phyloP scores from a whole-genome alignment of 1,139 yeast species.

The Hansenula sp. region DNA sequence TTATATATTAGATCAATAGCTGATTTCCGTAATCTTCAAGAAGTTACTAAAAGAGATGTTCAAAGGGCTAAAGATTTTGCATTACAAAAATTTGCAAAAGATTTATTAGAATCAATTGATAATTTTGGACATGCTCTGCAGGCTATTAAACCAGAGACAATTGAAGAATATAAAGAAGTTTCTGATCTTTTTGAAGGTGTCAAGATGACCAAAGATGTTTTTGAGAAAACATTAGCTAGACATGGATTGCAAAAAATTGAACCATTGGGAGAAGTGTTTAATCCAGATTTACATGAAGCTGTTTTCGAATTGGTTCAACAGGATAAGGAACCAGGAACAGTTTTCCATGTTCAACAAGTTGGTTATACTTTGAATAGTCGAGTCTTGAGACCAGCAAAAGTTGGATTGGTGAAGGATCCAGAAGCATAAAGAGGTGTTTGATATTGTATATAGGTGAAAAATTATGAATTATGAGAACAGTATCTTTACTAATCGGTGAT shows the following conservation, averaged over 20 bases:
- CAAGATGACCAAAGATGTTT: conserved; percentile 81
- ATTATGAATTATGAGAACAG: neutral
- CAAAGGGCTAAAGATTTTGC: conserved; percentile 79
- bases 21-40: too few species aligned
- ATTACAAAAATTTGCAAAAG: conserved; percentile 88
- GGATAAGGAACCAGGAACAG: conserved; percentile 88
- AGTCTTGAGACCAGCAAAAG: conserved; percentile 94
- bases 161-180: conserved; percentile 57
- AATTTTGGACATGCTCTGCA: conserved; percentile 85
- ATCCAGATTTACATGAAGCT: conserved; percentile 93
- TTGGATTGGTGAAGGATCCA: conserved; percentile 71
- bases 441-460: too few species aligned
- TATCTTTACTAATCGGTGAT: too few species aligned
- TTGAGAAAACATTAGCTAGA: conserved; percentile 75
- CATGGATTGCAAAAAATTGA: conserved; percentile 82
- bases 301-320: conserved; percentile 86
- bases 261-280: conserved; percentile 82
- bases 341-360: conserved; percentile 87
- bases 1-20: neutral
- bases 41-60: conserved; percentile 77
- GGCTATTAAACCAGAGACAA: conserved; percentile 63
- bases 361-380: conserved; percentile 86
- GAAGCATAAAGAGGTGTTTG: too few species aligned
- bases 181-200: conserved; percentile 84
- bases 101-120: conserved; percentile 83